Conservation (phyloP, 805 yeast genomes). For the Ogataea wickerhamii region DNA sequence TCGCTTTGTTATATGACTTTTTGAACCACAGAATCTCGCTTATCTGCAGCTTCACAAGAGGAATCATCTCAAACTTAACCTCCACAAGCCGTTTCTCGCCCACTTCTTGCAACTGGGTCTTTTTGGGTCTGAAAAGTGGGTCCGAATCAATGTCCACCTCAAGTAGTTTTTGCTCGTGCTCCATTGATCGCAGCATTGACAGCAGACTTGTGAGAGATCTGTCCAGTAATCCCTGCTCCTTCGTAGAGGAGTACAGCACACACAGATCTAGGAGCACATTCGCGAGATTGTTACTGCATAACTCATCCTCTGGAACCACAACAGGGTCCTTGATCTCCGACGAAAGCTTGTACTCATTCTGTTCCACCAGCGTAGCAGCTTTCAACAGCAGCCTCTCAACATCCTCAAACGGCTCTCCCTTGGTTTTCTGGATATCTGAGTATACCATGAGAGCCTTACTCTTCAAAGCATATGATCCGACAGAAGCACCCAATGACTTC, state of each 20-base stretch:
- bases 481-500: constrained; percentile 12
- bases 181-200: constrained; percentile 31
- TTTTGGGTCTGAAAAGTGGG: constrained; percentile 13
- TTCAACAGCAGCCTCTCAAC: constrained; percentile 31
- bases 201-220: constrained; percentile 35
- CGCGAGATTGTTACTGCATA: constrained; percentile 22
- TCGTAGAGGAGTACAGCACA: constrained; percentile 27
- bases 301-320: constrained; percentile 21
- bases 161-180: constrained; percentile 21
- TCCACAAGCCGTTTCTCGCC: constrained; percentile 23
- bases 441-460: constrained; percentile 35
- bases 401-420: constrained; percentile 17
- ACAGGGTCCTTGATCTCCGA: constrained; percentile 11
- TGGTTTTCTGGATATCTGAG: constrained; percentile 29
- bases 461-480: constrained; percentile 29
- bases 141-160: constrained; percentile 15
- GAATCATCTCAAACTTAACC: constrained; percentile 30
- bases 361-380: constrained; percentile 25
- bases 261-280: constrained; percentile 31
- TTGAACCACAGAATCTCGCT: constrained; percentile 41
- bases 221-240: constrained; percentile 16
- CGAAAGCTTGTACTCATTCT: constrained; percentile 19
- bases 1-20: constrained; percentile 31
- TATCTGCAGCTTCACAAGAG: constrained; percentile 39
- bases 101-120: constrained; percentile 10